phyloP scores from a whole-genome alignment of 2,329 filamentous ascomycete species.

The Chrysoporthe austroafricana region DNA sequence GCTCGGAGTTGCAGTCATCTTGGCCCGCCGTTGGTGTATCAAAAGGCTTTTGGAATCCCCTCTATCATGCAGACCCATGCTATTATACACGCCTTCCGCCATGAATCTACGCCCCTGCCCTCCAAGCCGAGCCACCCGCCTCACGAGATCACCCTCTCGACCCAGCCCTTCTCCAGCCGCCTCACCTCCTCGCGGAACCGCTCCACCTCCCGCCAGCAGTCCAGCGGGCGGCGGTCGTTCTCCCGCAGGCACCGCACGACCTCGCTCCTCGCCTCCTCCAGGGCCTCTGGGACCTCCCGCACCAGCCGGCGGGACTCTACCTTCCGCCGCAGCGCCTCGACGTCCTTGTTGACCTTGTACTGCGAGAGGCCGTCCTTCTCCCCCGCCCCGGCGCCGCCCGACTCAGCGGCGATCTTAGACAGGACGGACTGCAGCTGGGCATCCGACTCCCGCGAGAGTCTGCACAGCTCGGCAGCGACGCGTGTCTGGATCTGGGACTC shows the following conservation, averaged over 20 bases:
- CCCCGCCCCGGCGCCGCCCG: slow-evolving; percentile 39
- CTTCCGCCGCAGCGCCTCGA: slow-evolving; percentile 61
- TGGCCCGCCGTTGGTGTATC: background rate
- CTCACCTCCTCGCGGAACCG: slow-evolving; percentile 88
- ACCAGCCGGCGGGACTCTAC: slow-evolving; percentile 67
- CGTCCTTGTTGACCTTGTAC: slow-evolving; percentile 61
- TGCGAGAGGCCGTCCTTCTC: slow-evolving; percentile 40
- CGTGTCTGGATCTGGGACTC: slow-evolving; percentile 89
- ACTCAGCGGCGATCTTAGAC: slow-evolving; percentile 58
- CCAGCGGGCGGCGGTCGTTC: slow-evolving; percentile 84
- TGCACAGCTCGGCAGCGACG: slow-evolving; percentile 82
- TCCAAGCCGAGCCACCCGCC: background rate
- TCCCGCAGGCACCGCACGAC: slow-evolving; percentile 80
- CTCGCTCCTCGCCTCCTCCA: slow-evolving; percentile 75
- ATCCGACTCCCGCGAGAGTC: slow-evolving; percentile 72
- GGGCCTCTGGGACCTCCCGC: slow-evolving; percentile 68
- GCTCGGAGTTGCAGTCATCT: background rate
- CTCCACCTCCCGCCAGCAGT: slow-evolving; percentile 95
- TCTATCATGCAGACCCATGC: slow-evolving; percentile 8
- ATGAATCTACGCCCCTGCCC: background rate
- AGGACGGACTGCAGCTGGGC: slow-evolving; percentile 71
- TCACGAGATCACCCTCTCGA: slow-evolving; percentile 73
- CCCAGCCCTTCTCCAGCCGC: slow-evolving; percentile 83
- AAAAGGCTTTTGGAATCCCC: background rate
- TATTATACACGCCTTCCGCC: slow-evolving; percentile 19